Percentiles rank a stretch among this genome's conserved stretches.
Conservation (phyloP, 495 filamentous ascomycete species). For the Aspergillus ellipticus region DNA sequence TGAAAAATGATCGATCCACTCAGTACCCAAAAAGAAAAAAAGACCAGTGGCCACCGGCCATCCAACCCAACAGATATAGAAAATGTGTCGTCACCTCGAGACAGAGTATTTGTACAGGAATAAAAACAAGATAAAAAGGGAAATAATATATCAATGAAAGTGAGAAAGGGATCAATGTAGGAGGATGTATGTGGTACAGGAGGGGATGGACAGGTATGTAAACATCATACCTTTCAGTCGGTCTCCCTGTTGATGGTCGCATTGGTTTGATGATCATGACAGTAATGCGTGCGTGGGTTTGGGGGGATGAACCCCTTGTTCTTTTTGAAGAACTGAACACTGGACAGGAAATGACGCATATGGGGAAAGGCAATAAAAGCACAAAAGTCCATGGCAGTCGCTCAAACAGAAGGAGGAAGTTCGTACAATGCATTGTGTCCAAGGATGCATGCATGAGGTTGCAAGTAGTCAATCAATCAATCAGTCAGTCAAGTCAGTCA, state of each 20-base stretch:
- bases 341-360: slow-evolving; percentile 1
- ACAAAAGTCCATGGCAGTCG: slow-evolving; percentile 6
- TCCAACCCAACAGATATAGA: background rate
- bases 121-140: background rate
- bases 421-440: slow-evolving; percentile 17
- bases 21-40: background rate
- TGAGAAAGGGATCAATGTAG: background rate
- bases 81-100: background rate
- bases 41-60: background rate
- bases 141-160: slow-evolving; percentile 2
- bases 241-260: too few species aligned
- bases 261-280: background rate
- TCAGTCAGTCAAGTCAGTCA: slow-evolving; percentile 1
- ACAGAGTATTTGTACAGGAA: background rate
- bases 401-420: slow-evolving; percentile 2
- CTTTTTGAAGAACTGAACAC: background rate
- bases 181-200: too few species aligned
- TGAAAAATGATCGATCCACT: too few species aligned
- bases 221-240: background rate
- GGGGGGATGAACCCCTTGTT: background rate
- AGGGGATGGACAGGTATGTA: background rate
- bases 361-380: slow-evolving; percentile 12
- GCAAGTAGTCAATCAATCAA: background rate
- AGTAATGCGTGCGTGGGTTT: background rate
- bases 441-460: slow-evolving; percentile 10